Evolutionary conservation across 169 alveolate genomes (phyloP).

Genomic region (Sarcocystis neurona): DNA sequence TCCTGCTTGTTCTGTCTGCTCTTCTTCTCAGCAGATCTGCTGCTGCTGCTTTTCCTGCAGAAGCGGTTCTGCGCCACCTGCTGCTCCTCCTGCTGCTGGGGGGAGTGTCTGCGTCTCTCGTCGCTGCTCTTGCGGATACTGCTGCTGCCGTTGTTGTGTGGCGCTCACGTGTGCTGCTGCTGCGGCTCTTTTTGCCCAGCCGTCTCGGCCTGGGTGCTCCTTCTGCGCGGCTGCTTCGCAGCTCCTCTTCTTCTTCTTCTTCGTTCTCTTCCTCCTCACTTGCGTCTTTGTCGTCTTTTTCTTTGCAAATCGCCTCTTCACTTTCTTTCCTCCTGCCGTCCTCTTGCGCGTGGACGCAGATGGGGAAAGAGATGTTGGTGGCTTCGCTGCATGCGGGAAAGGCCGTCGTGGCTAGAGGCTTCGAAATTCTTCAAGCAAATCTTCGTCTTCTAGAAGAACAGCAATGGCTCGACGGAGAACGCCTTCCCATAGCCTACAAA

Average conservation of each 20-base stretch:
- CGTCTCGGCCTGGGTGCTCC: too few relatives aligned
- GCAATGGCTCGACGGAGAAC: slow-evolving; percentile 75
- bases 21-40: too few relatives aligned
- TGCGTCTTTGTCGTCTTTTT: background rate
- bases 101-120: too few relatives aligned
- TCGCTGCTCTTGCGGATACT: too few relatives aligned
- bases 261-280: background rate
- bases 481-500: slow-evolving; percentile 73
- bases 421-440: slow-evolving; percentile 92
- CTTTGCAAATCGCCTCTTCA: background rate
- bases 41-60: too few relatives aligned
- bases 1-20: too few relatives aligned
- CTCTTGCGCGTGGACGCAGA: background rate
- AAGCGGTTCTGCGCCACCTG: too few relatives aligned
- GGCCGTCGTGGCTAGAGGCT: slow-evolving; percentile 91
- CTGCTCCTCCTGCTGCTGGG: too few relatives aligned
- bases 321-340: background rate
- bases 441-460: slow-evolving; percentile 77
- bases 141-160: too few relatives aligned
- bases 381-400: slow-evolving; percentile 83
- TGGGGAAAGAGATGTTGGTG: slow-evolving; percentile 53
- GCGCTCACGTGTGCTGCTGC: too few relatives aligned
- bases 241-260: background rate
- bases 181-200: too few relatives aligned
- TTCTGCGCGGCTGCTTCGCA: too few relatives aligned